A percentile compares a stretch with the other conserved stretches of the same genome.
These are phyloP conservation scores for Melanopsichium pennsylvanicum DNA, from an alignment of 1,284 basidiomycete genomes.

Conservation along the genomic window DNA sequence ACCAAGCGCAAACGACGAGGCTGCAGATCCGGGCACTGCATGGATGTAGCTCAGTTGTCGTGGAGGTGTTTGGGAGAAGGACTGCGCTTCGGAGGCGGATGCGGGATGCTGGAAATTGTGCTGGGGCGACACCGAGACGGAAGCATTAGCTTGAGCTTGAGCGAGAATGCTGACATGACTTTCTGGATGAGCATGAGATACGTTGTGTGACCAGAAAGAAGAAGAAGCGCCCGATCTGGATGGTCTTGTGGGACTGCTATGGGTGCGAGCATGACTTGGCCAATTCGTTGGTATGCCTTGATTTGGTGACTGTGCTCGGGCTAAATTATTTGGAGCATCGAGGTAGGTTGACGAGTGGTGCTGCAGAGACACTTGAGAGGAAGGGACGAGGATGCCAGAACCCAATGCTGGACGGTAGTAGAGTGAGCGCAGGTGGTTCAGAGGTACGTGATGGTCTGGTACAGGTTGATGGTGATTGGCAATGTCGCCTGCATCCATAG, in stretches of 20 bases:
- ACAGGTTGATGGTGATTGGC: constrained; percentile 14
- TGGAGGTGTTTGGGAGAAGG: background rate
- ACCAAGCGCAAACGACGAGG: constrained; percentile 12
- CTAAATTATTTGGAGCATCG: background rate
- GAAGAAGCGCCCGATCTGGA: constrained; percentile 16
- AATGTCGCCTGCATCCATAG: constrained; percentile 10
- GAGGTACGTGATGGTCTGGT: constrained; percentile 32
- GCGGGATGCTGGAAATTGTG: background rate
- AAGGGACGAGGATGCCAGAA: constrained; percentile 34
- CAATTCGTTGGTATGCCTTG: background rate
- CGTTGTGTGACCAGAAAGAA: constrained; percentile 36
- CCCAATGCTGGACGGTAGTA: constrained; percentile 43
- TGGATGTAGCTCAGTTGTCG: constrained; percentile 41
- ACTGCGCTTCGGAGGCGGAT: background rate
- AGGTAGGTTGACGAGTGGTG: background rate
- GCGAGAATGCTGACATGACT: constrained; percentile 38
- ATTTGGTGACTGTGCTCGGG: background rate
- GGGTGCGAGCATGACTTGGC: constrained; percentile 14
- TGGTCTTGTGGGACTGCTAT: constrained; percentile 15
- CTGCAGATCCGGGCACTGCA: constrained; percentile 21
- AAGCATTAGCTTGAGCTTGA: constrained; percentile 8
- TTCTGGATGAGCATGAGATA: constrained; percentile 31
- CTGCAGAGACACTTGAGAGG: constrained; percentile 8
- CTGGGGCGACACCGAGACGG: background rate
- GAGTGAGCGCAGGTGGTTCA: constrained; percentile 39